Conservation (phyloP, 257 asterid species). For the Nicotiana sylvestris region DNA sequence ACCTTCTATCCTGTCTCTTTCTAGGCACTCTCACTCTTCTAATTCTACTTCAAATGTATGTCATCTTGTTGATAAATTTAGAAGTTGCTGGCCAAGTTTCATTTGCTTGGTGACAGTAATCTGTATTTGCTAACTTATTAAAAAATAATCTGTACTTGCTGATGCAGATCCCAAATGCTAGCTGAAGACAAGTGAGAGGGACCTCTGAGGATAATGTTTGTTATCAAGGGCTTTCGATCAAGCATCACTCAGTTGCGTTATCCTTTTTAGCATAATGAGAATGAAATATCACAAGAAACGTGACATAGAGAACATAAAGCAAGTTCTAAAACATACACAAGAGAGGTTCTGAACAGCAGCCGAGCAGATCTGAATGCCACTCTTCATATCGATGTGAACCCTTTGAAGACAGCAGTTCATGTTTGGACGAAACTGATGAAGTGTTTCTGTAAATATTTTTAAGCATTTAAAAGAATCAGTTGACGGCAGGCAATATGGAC, state of each 20-base stretch:
- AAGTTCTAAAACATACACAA: constrained; percentile 50
- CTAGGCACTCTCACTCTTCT: not conserved
- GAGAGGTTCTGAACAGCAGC: constrained; percentile 91
- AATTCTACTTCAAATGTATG: not conserved
- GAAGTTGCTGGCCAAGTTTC: not conserved
- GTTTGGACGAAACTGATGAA: constrained; percentile 64
- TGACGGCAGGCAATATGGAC: not conserved
- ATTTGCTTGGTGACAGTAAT: not conserved
- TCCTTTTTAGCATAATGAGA: not conserved
- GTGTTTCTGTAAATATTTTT: constrained; percentile 41
- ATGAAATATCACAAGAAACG: not conserved
- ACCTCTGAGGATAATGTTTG: not conserved
- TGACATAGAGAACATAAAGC: not conserved
- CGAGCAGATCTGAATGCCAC: constrained; percentile 88
- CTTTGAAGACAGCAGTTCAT: constrained; percentile 52
- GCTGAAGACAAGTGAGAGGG: not conserved
- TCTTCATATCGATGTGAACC: constrained; percentile 43
- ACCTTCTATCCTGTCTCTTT: not conserved
- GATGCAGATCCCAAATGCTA: not conserved
- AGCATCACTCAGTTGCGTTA: not conserved
- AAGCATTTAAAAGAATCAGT: constrained; percentile 3
- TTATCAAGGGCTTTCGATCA: not conserved
- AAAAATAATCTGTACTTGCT: not conserved
- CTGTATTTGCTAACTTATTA: not conserved
- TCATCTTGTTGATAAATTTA: not conserved